phyloP scores from a whole-genome alignment of 371 early-diverging fungal genomes.

The Mucor saturninus region DNA sequence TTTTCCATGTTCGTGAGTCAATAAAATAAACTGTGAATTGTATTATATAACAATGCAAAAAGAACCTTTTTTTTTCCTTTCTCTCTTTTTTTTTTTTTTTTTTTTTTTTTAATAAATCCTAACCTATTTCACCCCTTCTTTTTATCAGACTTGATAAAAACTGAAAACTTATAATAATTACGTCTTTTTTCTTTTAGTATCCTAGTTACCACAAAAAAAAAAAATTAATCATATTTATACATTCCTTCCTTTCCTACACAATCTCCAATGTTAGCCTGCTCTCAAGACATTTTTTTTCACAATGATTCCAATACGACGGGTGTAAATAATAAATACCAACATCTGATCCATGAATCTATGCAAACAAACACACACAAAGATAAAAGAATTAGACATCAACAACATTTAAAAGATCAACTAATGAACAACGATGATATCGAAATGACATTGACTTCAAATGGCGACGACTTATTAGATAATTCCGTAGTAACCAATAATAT shows the following conservation, averaged over 20 bases:
- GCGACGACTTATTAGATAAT: constrained; percentile 6
- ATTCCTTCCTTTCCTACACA: constrained; percentile 2
- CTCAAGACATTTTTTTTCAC: constrained; percentile 36
- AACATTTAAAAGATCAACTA: constrained; percentile 31
- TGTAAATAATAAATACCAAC: constrained; percentile 4
- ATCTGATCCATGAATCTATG: constrained; percentile 4
- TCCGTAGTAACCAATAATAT: constrained; percentile 16
- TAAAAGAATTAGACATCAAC: constrained; percentile 19
- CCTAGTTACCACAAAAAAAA: no score
- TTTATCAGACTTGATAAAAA: neutral
- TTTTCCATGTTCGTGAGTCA: neutral
- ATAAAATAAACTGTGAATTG: neutral
- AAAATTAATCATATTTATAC: neutral
- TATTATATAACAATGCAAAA: constrained; percentile 13
- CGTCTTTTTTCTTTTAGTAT: neutral
- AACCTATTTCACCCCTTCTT: constrained; percentile 3
- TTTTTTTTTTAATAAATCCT: constrained; percentile 7
- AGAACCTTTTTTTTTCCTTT: neutral
- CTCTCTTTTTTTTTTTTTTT: constrained; percentile 7
- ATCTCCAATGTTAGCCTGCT: constrained; percentile 32
- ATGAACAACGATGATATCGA: constrained; percentile 22
- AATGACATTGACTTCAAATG: constrained; percentile 5
- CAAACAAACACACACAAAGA: constrained; percentile 9
- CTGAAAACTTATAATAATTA: neutral
- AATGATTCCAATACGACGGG: constrained; percentile 9